A percentile compares a stretch with the other conserved stretches of the same genome.
phyloP scores from a whole-genome alignment of 768 basidiomycete species.

The Gloeopeniophorella convolvens region DNA sequence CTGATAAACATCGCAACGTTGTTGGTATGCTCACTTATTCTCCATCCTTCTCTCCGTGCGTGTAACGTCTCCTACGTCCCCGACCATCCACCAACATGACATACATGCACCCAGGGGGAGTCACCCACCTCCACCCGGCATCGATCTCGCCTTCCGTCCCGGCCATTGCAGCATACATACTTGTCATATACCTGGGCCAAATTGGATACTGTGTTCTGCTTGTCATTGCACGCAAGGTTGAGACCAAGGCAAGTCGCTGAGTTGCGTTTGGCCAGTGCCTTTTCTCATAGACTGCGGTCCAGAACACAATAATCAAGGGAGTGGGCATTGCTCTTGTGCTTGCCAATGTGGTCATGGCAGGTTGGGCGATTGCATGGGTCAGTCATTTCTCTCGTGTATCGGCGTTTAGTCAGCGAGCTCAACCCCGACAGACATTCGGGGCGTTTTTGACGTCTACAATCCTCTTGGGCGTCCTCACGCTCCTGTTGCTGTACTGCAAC shows the following conservation, averaged over 20 bases:
- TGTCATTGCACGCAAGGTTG: constrained; percentile 59
- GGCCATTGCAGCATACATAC: constrained; percentile 54
- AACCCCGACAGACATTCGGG: constrained; percentile 48
- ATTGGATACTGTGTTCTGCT: constrained; percentile 82
- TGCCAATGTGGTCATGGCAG: constrained; percentile 74
- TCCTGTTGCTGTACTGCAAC: constrained; percentile 75
- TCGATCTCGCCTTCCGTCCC: constrained; percentile 61
- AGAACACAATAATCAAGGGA: constrained; percentile 67
- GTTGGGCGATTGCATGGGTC: constrained; percentile 78
- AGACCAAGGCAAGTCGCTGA: constrained; percentile 60
- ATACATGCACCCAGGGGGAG: constrained; percentile 35
- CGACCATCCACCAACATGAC: background rate
- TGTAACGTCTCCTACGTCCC: background rate
- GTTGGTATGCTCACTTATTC: constrained; percentile 59
- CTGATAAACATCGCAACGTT: constrained; percentile 72
- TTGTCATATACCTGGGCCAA: constrained; percentile 55
- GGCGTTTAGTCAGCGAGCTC: background rate
- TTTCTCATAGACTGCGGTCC: constrained; percentile 10
- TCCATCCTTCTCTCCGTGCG: constrained; percentile 56
- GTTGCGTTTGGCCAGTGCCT: background rate
- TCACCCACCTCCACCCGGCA: constrained; percentile 52
- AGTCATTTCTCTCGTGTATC: constrained; percentile 10
- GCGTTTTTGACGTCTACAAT: constrained; percentile 74
- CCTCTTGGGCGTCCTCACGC: constrained; percentile 59
- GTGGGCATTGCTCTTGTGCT: constrained; percentile 74